Evolutionary conservation across 192 early-diverging fungal genomes (phyloP).

Genomic region (Coemansia sp.): DNA sequence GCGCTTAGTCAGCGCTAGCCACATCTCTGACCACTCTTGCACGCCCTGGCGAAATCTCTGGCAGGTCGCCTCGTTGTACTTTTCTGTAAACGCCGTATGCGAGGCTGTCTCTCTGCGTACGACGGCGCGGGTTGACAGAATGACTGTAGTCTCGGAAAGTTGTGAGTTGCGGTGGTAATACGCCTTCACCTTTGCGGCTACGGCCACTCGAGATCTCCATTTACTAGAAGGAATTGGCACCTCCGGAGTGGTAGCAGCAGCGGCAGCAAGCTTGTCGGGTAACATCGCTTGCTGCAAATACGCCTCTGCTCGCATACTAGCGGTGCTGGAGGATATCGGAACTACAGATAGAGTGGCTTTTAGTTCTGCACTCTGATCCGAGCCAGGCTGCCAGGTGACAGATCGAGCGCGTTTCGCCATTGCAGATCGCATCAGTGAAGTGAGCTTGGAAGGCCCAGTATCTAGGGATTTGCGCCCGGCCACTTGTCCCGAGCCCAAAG

Average conservation of each 20-base stretch:
- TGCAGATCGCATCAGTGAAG: conserved; percentile 27
- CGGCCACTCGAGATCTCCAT: conserved; percentile 13
- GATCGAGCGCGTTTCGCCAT: conserved; percentile 30
- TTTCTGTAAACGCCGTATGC: conserved; percentile 19
- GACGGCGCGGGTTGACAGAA: conserved; percentile 39
- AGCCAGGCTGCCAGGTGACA: conserved; percentile 21
- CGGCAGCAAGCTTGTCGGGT: background rate
- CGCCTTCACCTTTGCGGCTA: conserved; percentile 39
- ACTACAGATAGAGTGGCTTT: background rate
- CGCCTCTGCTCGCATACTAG: conserved; percentile 1
- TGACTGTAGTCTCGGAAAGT: conserved; percentile 33
- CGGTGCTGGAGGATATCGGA: background rate
- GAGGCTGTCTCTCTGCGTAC: conserved; percentile 42
- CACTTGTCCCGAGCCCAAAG: conserved; percentile 15
- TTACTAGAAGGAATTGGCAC: conserved; percentile 3
- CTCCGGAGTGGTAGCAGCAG: background rate
- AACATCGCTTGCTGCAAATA: background rate
- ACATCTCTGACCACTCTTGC: conserved; percentile 55
- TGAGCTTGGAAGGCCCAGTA: conserved; percentile 12
- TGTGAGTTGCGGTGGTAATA: conserved; percentile 30
- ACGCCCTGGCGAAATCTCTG: conserved; percentile 26
- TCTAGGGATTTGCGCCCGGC: conserved; percentile 10
- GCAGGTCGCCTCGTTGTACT: conserved; percentile 52
- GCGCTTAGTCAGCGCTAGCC: conserved; percentile 45
- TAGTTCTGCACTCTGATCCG: background rate